phyloP scores from a whole-genome alignment of 805 yeast genomes.

The Lipomyces chichibuensis region DNA sequence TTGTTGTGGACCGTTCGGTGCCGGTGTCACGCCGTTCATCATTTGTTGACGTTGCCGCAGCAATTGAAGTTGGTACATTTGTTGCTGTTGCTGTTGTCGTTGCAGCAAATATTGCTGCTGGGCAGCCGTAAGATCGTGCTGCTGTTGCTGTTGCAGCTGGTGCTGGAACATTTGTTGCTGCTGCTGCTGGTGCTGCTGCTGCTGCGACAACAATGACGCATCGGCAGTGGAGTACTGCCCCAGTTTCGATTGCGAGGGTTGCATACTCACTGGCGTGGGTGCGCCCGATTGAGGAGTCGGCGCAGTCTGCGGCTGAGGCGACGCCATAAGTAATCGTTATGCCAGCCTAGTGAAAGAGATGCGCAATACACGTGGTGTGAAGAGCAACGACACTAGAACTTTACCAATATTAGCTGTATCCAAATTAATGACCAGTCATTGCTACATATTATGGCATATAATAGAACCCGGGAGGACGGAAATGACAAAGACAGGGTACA shows the following conservation, averaged over 20 bases:
- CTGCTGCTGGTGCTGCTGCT: slow-evolving; percentile 12
- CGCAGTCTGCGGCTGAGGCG: slow-evolving; percentile 21
- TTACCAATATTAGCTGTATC: neutral
- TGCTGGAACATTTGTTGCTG: slow-evolving; percentile 13
- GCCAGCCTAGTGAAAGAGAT: neutral
- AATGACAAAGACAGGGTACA: neutral
- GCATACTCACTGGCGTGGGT: slow-evolving; percentile 6
- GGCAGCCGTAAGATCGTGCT: slow-evolving; percentile 16
- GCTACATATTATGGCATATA: neutral
- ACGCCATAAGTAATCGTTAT: slow-evolving; percentile 11
- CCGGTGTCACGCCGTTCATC: slow-evolving; percentile 15
- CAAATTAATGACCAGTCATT: neutral
- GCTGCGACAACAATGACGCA: slow-evolving; percentile 8
- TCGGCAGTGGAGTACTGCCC: neutral
- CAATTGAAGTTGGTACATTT: slow-evolving; percentile 19
- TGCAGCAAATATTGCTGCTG: slow-evolving; percentile 20
- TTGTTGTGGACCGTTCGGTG: neutral
- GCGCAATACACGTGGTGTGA: neutral
- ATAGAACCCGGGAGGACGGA: neutral
- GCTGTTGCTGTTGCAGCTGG: slow-evolving; percentile 18
- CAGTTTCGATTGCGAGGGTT: neutral
- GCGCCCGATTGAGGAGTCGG: slow-evolving; percentile 10
- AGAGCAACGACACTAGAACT: neutral
- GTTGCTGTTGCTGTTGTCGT: slow-evolving; percentile 20
- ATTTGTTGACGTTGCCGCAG: slow-evolving; percentile 21